Conservation (phyloP, 805 yeast genomes). For the Metschnikowia similis region DNA sequence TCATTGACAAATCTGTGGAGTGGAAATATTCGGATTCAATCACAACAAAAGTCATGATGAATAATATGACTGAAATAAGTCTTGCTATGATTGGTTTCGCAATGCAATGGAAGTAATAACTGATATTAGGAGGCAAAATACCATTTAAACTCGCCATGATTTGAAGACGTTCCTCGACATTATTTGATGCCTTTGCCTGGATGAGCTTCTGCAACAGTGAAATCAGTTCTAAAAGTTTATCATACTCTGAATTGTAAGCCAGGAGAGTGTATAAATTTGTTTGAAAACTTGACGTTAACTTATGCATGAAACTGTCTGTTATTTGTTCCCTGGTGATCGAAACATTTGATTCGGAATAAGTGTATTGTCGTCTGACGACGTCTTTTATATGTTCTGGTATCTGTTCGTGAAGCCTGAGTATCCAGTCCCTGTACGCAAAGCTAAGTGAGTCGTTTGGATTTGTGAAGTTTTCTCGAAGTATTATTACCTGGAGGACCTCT, state of each 20-base stretch:
- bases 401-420: slow-evolving; percentile 48
- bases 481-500: slow-evolving; percentile 53
- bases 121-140: slow-evolving; percentile 4
- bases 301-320: slow-evolving; percentile 43
- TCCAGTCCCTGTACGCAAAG: slow-evolving; percentile 57
- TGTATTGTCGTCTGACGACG: slow-evolving; percentile 27
- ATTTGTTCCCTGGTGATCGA: slow-evolving; percentile 30
- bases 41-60: slow-evolving; percentile 46
- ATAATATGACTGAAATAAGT: slow-evolving; percentile 40
- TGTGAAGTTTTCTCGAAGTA: slow-evolving; percentile 46
- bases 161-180: slow-evolving; percentile 12
- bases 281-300: slow-evolving; percentile 49
- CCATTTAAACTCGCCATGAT: slow-evolving; percentile 4
- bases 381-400: slow-evolving; percentile 39
- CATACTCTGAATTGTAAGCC: slow-evolving; percentile 57
- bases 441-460: slow-evolving; percentile 21
- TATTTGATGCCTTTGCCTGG: slow-evolving; percentile 17
- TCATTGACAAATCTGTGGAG: slow-evolving; percentile 59
- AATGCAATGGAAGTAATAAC: slow-evolving; percentile 31
- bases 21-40: slow-evolving; percentile 75
- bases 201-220: slow-evolving; percentile 9
- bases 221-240: slow-evolving; percentile 44
- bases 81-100: slow-evolving; percentile 45
- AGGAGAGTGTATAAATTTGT: slow-evolving; percentile 47
- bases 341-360: slow-evolving; percentile 16